phyloP scores from a whole-genome alignment of 2,329 filamentous ascomycete species.

The Nannizzia gypsea region DNA sequence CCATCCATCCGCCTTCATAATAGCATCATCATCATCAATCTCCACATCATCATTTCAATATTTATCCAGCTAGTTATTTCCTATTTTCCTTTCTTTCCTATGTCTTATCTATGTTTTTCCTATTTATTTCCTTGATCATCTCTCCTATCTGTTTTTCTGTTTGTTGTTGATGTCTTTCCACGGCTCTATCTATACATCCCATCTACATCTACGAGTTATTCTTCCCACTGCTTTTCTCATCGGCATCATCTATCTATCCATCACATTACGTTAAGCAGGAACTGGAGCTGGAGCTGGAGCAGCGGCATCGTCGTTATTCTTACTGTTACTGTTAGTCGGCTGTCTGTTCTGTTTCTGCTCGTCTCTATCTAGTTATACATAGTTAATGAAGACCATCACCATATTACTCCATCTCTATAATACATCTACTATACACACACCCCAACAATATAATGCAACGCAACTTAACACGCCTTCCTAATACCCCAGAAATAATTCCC shows the following conservation, averaged over 20 bases:
- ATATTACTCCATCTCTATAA: neutral
- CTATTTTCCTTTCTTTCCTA: neutral
- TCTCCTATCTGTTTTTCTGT: neutral
- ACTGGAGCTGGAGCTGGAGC: neutral
- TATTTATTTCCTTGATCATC: neutral
- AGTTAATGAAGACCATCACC: neutral
- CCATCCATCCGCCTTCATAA: neutral
- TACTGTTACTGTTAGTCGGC: too few relatives aligned
- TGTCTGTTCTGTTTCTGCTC: too few relatives aligned
- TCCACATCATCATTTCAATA: neutral
- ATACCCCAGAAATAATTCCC: slow-evolving; percentile 97
- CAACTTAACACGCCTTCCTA: slow-evolving; percentile 38
- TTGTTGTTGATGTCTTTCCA: too few relatives aligned
- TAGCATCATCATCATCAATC: neutral
- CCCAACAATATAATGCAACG: too few relatives aligned
- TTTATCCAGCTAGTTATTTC: too few relatives aligned
- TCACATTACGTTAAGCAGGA: neutral
- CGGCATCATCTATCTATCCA: neutral
- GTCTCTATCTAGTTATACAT: too few relatives aligned
- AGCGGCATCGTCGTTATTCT: neutral
- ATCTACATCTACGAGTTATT: neutral
- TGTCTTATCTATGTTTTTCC: neutral
- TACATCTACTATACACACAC: too few relatives aligned
- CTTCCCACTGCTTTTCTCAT: neutral
- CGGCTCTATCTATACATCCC: neutral